Evolutionary conservation across 345 rosid species (phyloP), one percentile per base, ranked within the genome.

Genomic region (Erodium maritimum): DNA sequence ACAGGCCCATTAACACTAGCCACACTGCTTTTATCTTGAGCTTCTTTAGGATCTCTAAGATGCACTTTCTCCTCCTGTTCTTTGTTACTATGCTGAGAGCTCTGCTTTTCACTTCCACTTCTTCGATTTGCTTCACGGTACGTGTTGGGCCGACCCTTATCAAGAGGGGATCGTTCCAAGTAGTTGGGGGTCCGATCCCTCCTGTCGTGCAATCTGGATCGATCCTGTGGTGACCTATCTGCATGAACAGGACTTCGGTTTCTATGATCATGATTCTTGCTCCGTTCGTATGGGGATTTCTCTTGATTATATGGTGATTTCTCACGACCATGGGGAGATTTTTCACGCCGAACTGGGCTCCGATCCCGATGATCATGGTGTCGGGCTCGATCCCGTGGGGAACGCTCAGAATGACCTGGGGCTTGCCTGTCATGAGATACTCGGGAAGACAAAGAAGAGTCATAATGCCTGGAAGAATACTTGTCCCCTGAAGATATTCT

Each of bases 211-310:
- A 68, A 60, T 55, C 79, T 71, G 55, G 71, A 61, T 55, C 79
- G 79, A 63, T 79, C 86, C 62, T 74, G 75, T 25, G 85, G 84
- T 57, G 95, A 81, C 75, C 77, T 75, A 61, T 74, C 93, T 50
- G 82, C 75, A 74, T 68, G 74, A 63, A 75, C 60, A 61, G 98
- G 98, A 75, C 95, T 91, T 76, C 80, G 71, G 61, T 70, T 80
- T 74, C 96, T 85, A 70, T 82, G 75, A 68, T 83, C 95, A 74
- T 73, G 68, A 66, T 72, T 82, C 24, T 73, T 87, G 72, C 73
- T 76, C 61, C 90, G 76, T 48, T 80, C 91, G 68, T 75, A 75
- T 53, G 99, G 95, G 50, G 99, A 91, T 71, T 73, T 84, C 59
- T 80, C 86, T 48, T 74, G 83, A 58, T 64, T 59, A 72, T 69